Conservation (phyloP, 2,329 filamentous ascomycete genomes). For the Tolypocladium tropicale region DNA sequence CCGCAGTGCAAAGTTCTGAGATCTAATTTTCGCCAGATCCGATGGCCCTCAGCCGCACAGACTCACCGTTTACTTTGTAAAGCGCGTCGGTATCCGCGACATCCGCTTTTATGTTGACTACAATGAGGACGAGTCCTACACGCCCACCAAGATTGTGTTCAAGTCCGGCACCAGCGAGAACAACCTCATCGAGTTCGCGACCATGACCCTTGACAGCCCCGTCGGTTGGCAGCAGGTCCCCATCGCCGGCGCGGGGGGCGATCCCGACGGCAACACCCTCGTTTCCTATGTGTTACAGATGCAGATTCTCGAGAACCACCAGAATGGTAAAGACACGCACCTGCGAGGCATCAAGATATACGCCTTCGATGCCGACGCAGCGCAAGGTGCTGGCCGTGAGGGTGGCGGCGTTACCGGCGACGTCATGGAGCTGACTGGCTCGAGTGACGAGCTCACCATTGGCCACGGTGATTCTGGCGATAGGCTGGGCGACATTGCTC, state of each 20-base stretch:
- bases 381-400: constrained; percentile 27
- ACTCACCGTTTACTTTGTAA: constrained; percentile 78
- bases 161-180: constrained; percentile 85
- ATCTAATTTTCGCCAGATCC: constrained; percentile 39
- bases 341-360: constrained; percentile 86
- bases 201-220: constrained; percentile 67
- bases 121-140: constrained; percentile 89
- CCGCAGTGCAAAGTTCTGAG: too few relatives aligned
- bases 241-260: constrained; percentile 41
- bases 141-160: constrained; percentile 84
- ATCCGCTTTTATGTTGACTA: constrained; percentile 87
- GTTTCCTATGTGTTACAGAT: constrained; percentile 86
- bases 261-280: constrained; percentile 60
- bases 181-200: constrained; percentile 79
- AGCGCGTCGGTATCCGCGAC: constrained; percentile 66
- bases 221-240: constrained; percentile 87
- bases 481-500: constrained; percentile 17
- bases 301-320: constrained; percentile 88
- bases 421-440: constrained; percentile 15
- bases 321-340: constrained; percentile 99
- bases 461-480: constrained; percentile 4
- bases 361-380: constrained; percentile 41
- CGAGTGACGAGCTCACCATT: constrained; percentile 4
- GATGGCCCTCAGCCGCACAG: constrained; percentile 78
- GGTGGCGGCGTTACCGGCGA: constrained; percentile 18